phyloP scores from a whole-genome alignment of 2,329 filamentous ascomycete genomes.

The Phaeophleospora eucalypticola region DNA sequence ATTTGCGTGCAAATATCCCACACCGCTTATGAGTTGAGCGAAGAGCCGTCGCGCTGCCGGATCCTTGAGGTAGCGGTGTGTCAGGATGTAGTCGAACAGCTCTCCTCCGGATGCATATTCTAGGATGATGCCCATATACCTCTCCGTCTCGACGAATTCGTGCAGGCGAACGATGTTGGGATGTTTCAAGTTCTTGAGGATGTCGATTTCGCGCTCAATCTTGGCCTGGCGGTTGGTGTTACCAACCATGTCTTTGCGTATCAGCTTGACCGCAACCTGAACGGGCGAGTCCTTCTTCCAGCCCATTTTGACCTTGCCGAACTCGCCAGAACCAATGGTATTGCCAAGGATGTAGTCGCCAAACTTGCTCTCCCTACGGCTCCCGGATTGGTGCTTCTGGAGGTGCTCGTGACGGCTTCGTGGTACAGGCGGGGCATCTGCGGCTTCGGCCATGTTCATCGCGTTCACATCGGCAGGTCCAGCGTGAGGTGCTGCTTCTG shows the following conservation, averaged over 20 bases:
- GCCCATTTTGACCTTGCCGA: conserved; percentile 96
- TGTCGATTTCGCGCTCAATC: conserved; percentile 95
- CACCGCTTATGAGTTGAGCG: conserved; percentile 90
- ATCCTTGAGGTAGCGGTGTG: conserved; percentile 94
- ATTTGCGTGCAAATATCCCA: conserved; percentile 97
- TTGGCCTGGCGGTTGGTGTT: conserved; percentile 90
- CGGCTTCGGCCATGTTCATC: conserved; percentile 45
- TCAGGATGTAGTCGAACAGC: conserved; percentile 96
- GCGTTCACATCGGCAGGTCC: conserved; percentile 44
- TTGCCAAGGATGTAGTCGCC: conserved; percentile 94
- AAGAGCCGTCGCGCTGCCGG: conserved; percentile 85
- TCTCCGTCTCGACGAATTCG: conserved; percentile 97
- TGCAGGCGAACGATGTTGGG: conserved; percentile 95
- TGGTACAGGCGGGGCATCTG: conserved; percentile 28
- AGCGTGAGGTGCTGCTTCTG: conserved; percentile 50
- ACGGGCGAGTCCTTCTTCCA: conserved; percentile 96
- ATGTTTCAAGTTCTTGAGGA: conserved; percentile 80
- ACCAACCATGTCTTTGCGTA: conserved; percentile 84
- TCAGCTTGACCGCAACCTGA: conserved; percentile 94
- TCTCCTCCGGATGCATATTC: conserved; percentile 98
- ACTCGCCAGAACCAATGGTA: conserved; percentile 95
- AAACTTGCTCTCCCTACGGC: conserved; percentile 76
- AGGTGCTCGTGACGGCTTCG: conserved; percentile 58
- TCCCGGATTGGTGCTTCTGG: conserved; percentile 40
- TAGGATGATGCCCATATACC: conserved; percentile 95